Base-by-base conservation (phyloP, 768 basidiomycete species). In the Tricholoma saponaceum region DNA sequence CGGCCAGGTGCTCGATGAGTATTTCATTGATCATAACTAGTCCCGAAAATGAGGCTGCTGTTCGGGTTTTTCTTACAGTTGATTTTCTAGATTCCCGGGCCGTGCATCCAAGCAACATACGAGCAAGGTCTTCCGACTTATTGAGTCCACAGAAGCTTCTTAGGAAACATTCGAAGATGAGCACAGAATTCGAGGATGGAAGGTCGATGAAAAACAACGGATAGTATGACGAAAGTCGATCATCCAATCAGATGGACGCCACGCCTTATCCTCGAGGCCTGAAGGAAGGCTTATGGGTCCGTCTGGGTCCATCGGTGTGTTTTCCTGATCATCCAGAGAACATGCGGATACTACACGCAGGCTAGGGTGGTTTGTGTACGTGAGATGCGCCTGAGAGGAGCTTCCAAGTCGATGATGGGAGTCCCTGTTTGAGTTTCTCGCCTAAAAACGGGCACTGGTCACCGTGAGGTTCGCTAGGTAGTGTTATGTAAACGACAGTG, bases 231-330 rank as follows among this genome's bases (percentile, higher is more conserved):
- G n/a, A n/a, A 25, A 39, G 9, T 51, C 22, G 20, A 30, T 32
- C 25, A 16, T 18, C 54, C 54, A 39, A 59, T 60, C 56, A 57
- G 41, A 64, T 58, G 53, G 30, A 16, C 22, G 57, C 49, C 60
- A 59, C 20, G 54, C 59, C 2, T 28, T 9, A 20, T 44, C 54
- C 56, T 59, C 60, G 60, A 59, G 63, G 60, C 35, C 16, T 8
- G 37, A n/a, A 37, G 18, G 18, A 20, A 43, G 30, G 32, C 9
- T 52, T 58, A 46, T 59, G 23, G 54, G 57, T 58, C 33, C 60
- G 53, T 62, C 55, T 59, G 10, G 59, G 53, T 58, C 60, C 52
- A 55, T 18, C 12, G 37, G 33, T 30, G 35, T 53, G n/a, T 35
- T 54, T 55, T 13, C 33, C 26, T 58, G 43, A 55, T 58, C n/a